Evolutionary conservation across 139 green algal genomes (phyloP).

Genomic region (Desmodesmus armatus): DNA sequence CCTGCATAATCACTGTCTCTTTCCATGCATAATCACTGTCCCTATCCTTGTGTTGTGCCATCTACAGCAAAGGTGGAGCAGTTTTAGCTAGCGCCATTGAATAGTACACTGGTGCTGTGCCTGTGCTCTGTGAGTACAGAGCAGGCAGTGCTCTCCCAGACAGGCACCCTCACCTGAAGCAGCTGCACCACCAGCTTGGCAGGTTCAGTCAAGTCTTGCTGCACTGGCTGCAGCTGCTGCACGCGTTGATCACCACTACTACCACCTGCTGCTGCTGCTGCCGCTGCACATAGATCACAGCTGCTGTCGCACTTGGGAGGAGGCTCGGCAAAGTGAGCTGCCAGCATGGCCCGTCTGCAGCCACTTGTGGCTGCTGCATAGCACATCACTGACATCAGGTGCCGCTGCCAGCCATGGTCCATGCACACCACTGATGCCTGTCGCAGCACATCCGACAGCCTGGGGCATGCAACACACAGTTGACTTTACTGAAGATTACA

Average conservation of each 20-base stretch:
- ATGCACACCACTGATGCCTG: conserved; percentile 73
- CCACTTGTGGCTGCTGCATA: conserved; percentile 58
- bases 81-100: background rate
- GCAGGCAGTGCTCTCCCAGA: background rate
- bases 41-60: no score
- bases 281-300: conserved; percentile 36
- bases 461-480: conserved; percentile 13
- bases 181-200: conserved; percentile 31
- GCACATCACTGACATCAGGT: conserved; percentile 25
- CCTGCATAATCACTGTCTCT: no score
- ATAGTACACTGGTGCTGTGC: background rate
- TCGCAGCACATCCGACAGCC: conserved; percentile 71
- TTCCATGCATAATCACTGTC: no score
- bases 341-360: conserved; percentile 64
- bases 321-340: conserved; percentile 78
- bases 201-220: conserved; percentile 49
- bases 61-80: background rate
- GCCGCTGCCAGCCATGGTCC: conserved; percentile 67
- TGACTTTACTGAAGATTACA: background rate
- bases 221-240: conserved; percentile 7
- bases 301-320: conserved; percentile 55
- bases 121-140: background rate
- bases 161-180: background rate
- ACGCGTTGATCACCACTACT: background rate
- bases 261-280: conserved; percentile 7